Evolutionary conservation across 2,329 filamentous ascomycete genomes (phyloP).

Genomic region (Chaetomiaceae sp.): DNA sequence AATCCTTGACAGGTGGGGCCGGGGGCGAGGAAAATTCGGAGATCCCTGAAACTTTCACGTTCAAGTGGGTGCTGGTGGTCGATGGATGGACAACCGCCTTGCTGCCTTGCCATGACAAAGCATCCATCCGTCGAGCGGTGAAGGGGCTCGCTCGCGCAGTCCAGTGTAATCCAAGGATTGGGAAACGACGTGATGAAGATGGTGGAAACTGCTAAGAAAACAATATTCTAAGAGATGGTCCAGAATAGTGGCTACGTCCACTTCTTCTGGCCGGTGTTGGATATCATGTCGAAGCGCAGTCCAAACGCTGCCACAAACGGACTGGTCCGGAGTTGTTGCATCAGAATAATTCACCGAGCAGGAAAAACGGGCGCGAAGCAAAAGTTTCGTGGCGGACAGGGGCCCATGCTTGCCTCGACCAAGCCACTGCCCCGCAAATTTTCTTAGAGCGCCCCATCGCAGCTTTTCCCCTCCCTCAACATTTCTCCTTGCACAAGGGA

Average conservation of each 20-base stretch:
- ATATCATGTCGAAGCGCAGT: no score
- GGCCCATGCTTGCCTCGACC: slow-evolving; percentile 13
- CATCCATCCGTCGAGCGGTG: slow-evolving; percentile 16
- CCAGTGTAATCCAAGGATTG: not conserved
- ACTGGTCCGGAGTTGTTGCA: no score
- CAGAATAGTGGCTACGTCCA: slow-evolving; percentile 8
- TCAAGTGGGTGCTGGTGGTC: slow-evolving; percentile 11
- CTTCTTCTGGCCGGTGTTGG: no score
- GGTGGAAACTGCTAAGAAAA: not conserved
- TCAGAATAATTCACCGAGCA: not conserved
- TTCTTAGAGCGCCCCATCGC: slow-evolving; percentile 18
- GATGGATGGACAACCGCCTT: slow-evolving; percentile 14
- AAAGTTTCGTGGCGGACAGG: slow-evolving; percentile 6
- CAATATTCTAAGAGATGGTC: no score
- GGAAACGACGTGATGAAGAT: not conserved
- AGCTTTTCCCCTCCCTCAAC: slow-evolving; percentile 25
- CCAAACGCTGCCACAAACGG: no score
- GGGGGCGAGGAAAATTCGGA: slow-evolving; percentile 17
- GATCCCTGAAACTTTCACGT: slow-evolving; percentile 16
- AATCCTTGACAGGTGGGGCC: slow-evolving; percentile 12
- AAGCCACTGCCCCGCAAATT: slow-evolving; percentile 25
- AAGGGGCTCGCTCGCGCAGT: slow-evolving; percentile 2
- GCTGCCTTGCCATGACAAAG: not conserved
- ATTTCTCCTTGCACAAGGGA: slow-evolving; percentile 20
- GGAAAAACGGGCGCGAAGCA: not conserved